These are phyloP conservation scores for Tylopilus plumbeoviolaceoides DNA, from an alignment of 768 basidiomycete genomes.

Conservation along the genomic window DNA sequence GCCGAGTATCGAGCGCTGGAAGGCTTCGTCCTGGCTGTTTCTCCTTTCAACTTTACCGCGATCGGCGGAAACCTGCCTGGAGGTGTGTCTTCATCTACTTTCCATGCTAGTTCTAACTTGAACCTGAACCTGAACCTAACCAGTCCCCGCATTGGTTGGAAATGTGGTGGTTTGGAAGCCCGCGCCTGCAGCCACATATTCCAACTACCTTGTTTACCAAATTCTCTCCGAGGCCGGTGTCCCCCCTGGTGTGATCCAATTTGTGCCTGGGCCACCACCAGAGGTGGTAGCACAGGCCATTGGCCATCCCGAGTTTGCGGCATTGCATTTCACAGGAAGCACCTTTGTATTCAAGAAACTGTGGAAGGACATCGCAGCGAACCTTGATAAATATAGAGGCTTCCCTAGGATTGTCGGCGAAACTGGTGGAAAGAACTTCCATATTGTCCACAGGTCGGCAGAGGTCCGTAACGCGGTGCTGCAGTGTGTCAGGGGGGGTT, in stretches of 20 bases:
- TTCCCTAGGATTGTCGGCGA: constrained; percentile 98
- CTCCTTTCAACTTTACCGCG: constrained; percentile 98
- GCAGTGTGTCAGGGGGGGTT: constrained; percentile 83
- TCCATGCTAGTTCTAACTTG: not conserved
- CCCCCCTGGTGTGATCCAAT: constrained; percentile 94
- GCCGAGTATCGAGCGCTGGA: constrained; percentile 96
- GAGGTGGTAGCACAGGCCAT: constrained; percentile 85
- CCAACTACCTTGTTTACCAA: constrained; percentile 90
- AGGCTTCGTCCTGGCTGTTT: constrained; percentile 96
- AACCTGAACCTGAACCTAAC: constrained; percentile 4
- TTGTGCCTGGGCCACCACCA: constrained; percentile 85
- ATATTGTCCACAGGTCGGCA: constrained; percentile 84
- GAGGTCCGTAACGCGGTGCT: constrained; percentile 87
- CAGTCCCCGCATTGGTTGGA: constrained; percentile 88
- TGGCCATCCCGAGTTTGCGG: constrained; percentile 73
- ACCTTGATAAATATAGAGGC: constrained; percentile 80
- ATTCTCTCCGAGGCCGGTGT: constrained; percentile 92
- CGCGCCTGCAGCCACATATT: constrained; percentile 90
- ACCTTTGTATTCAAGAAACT: constrained; percentile 92
- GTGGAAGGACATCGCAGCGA: constrained; percentile 92
- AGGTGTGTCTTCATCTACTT: constrained; percentile 32
- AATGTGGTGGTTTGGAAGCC: constrained; percentile 98
- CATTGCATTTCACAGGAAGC: constrained; percentile 94
- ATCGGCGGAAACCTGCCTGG: constrained; percentile 94
- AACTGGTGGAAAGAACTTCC: constrained; percentile 99